phyloP scores from a whole-genome alignment of 2,329 filamentous ascomycete genomes.

The Penicillium brevicompactum region DNA sequence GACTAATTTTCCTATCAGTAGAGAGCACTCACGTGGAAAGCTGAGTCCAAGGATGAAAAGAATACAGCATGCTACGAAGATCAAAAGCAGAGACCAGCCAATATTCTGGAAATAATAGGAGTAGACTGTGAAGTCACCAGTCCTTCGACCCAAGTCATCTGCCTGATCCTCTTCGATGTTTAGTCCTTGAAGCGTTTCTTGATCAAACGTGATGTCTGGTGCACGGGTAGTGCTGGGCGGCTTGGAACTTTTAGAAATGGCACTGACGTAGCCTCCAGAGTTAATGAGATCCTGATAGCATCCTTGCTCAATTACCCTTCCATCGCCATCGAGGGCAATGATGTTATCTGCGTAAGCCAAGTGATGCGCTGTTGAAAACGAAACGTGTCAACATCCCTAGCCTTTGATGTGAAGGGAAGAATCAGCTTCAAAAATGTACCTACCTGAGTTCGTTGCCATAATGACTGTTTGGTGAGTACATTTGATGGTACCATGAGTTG shows the following conservation, averaged over 20 bases:
- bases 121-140: conserved; percentile 40
- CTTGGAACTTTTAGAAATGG: neutral
- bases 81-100: conserved; percentile 23
- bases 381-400: neutral
- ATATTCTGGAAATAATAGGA: conserved; percentile 30
- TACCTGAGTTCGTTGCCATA: conserved; percentile 31
- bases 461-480: conserved; percentile 36
- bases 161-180: conserved; percentile 16
- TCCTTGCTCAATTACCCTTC: conserved; percentile 32
- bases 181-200: conserved; percentile 26
- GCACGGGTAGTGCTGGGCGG: conserved; percentile 1
- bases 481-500: conserved; percentile 41
- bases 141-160: conserved; percentile 22
- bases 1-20: neutral
- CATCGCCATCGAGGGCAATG: conserved; percentile 29
- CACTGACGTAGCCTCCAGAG: conserved; percentile 19
- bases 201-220: conserved; percentile 15
- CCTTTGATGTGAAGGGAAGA: neutral
- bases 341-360: conserved; percentile 34
- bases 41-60: conserved; percentile 28
- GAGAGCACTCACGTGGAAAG: conserved; percentile 24
- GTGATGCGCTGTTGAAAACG: conserved; percentile 19
- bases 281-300: conserved; percentile 27
- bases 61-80: conserved; percentile 15
- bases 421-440: neutral